Base-by-base conservation (phyloP, 495 filamentous ascomycete genomes). In the Penicillium roqueforti region DNA sequence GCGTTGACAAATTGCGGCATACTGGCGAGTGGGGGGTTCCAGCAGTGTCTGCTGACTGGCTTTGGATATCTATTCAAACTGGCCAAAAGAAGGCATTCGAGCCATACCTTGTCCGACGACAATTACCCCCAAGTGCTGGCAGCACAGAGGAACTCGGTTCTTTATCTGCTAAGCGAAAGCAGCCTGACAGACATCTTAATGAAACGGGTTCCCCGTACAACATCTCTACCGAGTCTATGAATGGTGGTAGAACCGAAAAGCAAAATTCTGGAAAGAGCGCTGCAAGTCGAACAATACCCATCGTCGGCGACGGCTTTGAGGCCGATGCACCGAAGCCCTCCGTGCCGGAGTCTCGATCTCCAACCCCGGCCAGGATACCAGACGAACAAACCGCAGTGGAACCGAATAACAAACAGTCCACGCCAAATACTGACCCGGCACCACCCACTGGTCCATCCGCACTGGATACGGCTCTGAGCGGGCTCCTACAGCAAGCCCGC, bases 31-130 rank as follows among this genome's bases (percentile, higher is more conserved):
- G 90, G 76, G 78, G 79, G 11, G 84, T 97, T 7, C 87, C 91
- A 22, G 83, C 90, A 2, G 87, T 97, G 18, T 82, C 77, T 6
- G 79, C 79, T 4, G 82, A 83, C 13, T 98, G 93, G 93, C 74
- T 98, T 3, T 91, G 87, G 83, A 80, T 83, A 44, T 92, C 86
- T 59, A 82, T 97, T n/a, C 68, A 73, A 43, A 63, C 60, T 32
- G 79, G 80, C n/a, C 70, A 76, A 51, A 76, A 65, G 57, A 75
- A 81, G 45, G 63, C 76, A 13, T 81, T 83, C 40, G 70, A 72
- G n/a, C 62, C 74, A 4, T 80, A 79, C 54, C 46, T 75, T 9
- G 58, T 77, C 13, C 67, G 51, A 47, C 68, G 59, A 50, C 61
- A 51, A 53, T 42, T 56, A 41, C 59, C 69, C 9, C 70, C 70